Percentiles rank a stretch among this genome's conserved stretches.
Evolutionary conservation across 2,329 filamentous ascomycete genomes (phyloP).

Genomic region (Rhynchosporium agropyri): DNA sequence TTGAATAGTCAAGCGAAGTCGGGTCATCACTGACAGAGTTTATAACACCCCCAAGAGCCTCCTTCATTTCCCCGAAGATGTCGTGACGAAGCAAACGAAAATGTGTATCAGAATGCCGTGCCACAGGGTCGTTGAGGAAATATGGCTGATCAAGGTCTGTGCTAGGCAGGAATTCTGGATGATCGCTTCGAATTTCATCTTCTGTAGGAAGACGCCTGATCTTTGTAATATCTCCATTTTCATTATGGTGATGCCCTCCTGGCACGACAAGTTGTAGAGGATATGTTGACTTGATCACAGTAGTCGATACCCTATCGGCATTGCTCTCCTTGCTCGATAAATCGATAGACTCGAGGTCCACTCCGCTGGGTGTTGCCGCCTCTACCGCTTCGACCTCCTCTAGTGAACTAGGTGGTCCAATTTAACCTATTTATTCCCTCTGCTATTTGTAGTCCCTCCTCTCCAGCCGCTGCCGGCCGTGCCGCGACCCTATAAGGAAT

Average conservation of each 20-base stretch:
- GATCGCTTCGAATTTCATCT: conserved; percentile 42
- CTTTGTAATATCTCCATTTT: conserved; percentile 41
- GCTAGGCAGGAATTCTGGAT: conserved; percentile 49
- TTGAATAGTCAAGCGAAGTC: no score
- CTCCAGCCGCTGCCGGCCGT: no score
- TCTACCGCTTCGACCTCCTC: no score
- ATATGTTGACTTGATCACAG: no score
- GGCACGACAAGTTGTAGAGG: conserved; percentile 15
- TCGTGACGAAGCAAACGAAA: conserved; percentile 47
- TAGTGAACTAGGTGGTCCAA: no score
- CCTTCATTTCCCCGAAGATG: conserved; percentile 55
- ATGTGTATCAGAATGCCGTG: conserved; percentile 37
- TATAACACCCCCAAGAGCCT: conserved; percentile 34
- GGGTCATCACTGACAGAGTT: conserved; percentile 6
- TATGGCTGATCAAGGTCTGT: conserved; percentile 47
- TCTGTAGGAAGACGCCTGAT: conserved; percentile 43
- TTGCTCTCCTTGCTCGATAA: no score
- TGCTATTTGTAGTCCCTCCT: no score
- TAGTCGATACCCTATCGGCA: no score
- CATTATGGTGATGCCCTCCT: conserved; percentile 32
- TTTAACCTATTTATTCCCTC: no score
- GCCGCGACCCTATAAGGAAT: no score
- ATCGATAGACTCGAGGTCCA: no score
- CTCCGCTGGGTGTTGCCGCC: background rate
- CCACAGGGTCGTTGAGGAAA: conserved; percentile 42